These are phyloP conservation scores for Cystobasidium sp. DNA, from an alignment of 1,284 basidiomycete genomes.

Conservation along the genomic window DNA sequence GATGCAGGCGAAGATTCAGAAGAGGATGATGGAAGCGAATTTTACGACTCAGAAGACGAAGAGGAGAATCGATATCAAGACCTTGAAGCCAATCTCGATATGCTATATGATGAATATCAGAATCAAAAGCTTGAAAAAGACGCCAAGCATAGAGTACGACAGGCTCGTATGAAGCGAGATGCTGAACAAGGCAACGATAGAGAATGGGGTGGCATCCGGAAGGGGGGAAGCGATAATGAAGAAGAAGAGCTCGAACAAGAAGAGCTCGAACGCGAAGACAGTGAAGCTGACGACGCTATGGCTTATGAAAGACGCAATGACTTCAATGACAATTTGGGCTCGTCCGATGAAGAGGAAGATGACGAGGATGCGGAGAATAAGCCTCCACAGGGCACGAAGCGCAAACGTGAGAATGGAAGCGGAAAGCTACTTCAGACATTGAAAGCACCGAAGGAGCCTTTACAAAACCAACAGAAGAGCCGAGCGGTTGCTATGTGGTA, in stretches of 20 bases:
- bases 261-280: slow-evolving; percentile 41
- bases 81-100: slow-evolving; percentile 85
- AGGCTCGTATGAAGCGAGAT: slow-evolving; percentile 74
- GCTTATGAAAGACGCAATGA: slow-evolving; percentile 30
- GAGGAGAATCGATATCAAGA: slow-evolving; percentile 61
- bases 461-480: slow-evolving; percentile 40
- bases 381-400: slow-evolving; percentile 57
- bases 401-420: slow-evolving; percentile 58
- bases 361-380: slow-evolving; percentile 58
- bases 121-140: slow-evolving; percentile 81
- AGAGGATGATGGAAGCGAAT: slow-evolving; percentile 64
- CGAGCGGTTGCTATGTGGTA: slow-evolving; percentile 80
- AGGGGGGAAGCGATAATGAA: slow-evolving; percentile 54
- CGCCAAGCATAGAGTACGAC: slow-evolving; percentile 85
- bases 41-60: slow-evolving; percentile 66
- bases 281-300: slow-evolving; percentile 54
- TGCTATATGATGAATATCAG: slow-evolving; percentile 85
- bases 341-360: slow-evolving; percentile 52
- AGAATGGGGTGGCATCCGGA: slow-evolving; percentile 72
- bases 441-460: slow-evolving; percentile 46
- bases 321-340: slow-evolving; percentile 17
- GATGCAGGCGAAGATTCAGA: slow-evolving; percentile 59
- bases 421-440: slow-evolving; percentile 53
- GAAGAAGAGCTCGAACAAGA: slow-evolving; percentile 56
- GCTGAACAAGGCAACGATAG: slow-evolving; percentile 62